Base-by-base conservation (phyloP, 176 grass and related monocot species). In the Ensete ventricosum region DNA sequence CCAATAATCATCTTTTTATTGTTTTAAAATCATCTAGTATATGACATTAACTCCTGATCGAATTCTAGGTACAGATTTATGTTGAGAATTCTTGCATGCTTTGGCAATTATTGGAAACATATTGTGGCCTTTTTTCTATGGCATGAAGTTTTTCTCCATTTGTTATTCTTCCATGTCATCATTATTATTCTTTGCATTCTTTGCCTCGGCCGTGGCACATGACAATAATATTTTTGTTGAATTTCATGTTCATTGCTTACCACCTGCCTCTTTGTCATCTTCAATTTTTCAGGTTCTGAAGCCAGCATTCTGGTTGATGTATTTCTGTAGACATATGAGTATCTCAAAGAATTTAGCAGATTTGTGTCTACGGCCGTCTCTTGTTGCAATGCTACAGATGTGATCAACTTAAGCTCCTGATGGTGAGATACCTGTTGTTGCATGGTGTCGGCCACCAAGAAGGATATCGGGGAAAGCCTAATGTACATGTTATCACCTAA, bases 241-340 rank as follows among this genome's bases (percentile, higher is more conserved):
- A 43, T 43, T 43, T 43, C 34, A 6, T 43, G 34, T 43, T 19
- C 9, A 27, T n/a, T 50, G 20, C 9, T 16, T 1, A 51, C 9
- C 16, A n/a, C 16, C 13, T 70, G 9, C 14, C 34, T 27, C 9
- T n/a, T 24, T n/a, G 11, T 60, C 16, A 20, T 24, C 23, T 64
- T 54, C 49, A 57, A 60, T 71, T 73, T 73, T 70, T 23, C 81
- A 95, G 91, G 83, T 83, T 26, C 64, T 75, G 50, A 95, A 88
- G 78, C 78, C 78, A 63, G 78, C 84, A 52, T 95, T 86, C 81
- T 90, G 91, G 91, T 49, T 86, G 29, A 83, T 81, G 81, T 95
- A 73, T 71, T 90, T 95, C 49, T 88, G 87, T 72, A 90, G 90
- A 81, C 86, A 82, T 54, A 85, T 90, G 83, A 72, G 80, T 26